A percentile compares a stretch with the other conserved stretches of the same genome.
These are phyloP conservation scores for Debaryomycetaceae sp. DNA, from an alignment of 1,139 yeast genomes.

Conservation along the genomic window DNA sequence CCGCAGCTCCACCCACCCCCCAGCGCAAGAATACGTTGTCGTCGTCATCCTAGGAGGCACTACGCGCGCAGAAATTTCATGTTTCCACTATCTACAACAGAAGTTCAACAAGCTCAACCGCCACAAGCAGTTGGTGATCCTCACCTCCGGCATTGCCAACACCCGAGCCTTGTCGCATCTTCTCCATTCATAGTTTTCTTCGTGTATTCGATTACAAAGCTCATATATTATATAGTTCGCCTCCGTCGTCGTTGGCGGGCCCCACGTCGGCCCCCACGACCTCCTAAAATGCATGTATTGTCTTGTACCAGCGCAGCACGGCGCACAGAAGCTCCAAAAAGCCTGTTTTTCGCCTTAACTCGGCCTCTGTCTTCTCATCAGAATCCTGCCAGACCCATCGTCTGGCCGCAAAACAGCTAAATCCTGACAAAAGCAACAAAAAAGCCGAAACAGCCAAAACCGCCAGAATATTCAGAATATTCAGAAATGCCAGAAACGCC, in stretches of 20 bases:
- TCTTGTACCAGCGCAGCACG: neutral
- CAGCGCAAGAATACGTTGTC: slow-evolving; percentile 41
- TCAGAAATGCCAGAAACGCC: too few relatives aligned
- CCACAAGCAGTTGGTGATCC: slow-evolving; percentile 44
- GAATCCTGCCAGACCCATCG: too few relatives aligned
- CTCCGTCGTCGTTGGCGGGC: neutral
- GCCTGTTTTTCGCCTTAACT: too few relatives aligned
- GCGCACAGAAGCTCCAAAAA: too few relatives aligned
- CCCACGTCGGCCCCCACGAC: neutral
- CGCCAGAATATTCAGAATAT: too few relatives aligned
- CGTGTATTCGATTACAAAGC: neutral
- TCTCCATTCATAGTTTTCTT: neutral
- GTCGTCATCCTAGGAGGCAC: slow-evolving; percentile 67
- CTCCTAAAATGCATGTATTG: neutral
- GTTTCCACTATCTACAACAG: slow-evolving; percentile 54
- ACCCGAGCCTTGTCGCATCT: slow-evolving; percentile 9
- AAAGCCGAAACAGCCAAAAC: too few relatives aligned
- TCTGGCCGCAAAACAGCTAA: too few relatives aligned
- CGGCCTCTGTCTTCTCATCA: too few relatives aligned
- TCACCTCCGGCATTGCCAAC: slow-evolving; percentile 57
- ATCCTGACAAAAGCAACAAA: too few relatives aligned
- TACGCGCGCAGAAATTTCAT: slow-evolving; percentile 73
- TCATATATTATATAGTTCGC: neutral
- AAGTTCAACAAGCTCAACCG: slow-evolving; percentile 27
- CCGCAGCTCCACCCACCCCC: slow-evolving; percentile 4